These are phyloP conservation scores for Deinandra increscens DNA, from an alignment of 129 eudicot species.

Conservation along the genomic window DNA sequence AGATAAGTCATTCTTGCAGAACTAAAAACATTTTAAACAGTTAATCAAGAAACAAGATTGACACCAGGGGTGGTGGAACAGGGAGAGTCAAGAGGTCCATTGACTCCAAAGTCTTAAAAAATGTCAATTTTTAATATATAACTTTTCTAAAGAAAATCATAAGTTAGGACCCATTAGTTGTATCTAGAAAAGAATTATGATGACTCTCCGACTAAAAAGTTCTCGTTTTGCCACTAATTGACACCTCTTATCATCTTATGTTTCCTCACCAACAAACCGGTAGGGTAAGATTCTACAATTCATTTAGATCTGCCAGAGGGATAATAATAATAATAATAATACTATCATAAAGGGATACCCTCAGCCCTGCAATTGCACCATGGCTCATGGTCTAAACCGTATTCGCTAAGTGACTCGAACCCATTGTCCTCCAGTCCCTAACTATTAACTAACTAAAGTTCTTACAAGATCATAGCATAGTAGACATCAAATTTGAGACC, in stretches of 20 bases:
- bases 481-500: neutral
- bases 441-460: constrained; percentile 21
- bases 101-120: too few relatives aligned
- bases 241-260: constrained; percentile 17
- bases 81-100: too few relatives aligned
- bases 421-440: neutral
- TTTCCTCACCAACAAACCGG: constrained; percentile 33
- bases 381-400: neutral
- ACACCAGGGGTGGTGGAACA: neutral
- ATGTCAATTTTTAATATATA: too few relatives aligned
- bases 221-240: neutral
- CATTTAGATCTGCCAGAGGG: constrained; percentile 18
- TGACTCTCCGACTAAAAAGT: too few relatives aligned
- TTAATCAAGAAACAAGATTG: constrained; percentile 1
- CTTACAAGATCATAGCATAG: neutral
- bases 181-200: too few relatives aligned
- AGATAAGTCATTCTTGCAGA: constrained; percentile 1
- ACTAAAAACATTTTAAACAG: neutral
- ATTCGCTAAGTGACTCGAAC: constrained; percentile 9
- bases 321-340: too few relatives aligned
- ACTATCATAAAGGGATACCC: neutral
- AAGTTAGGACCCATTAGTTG: too few relatives aligned
- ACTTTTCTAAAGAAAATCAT: too few relatives aligned
- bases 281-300: constrained; percentile 26
- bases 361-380: neutral